Evolutionary conservation across 306 rosid species (phyloP).

Genomic region (Prunus kanzakura): DNA sequence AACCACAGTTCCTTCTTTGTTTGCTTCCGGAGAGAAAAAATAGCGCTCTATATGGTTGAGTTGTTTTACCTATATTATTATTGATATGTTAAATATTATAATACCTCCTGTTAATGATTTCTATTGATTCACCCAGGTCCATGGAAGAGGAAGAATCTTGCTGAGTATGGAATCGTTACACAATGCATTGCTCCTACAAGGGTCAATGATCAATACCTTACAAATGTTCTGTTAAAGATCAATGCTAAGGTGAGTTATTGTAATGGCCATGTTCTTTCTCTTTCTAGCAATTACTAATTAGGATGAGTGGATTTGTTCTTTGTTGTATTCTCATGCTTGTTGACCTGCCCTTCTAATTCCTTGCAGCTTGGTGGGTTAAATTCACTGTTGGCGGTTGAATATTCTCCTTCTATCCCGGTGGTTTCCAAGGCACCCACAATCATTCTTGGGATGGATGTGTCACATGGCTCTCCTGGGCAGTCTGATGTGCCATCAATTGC

Average conservation of each 20-base stretch:
- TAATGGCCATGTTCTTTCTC: not conserved
- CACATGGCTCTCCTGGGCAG: slow-evolving; percentile 95
- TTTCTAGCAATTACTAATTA: not conserved
- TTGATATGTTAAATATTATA: not conserved
- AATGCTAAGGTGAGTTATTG: slow-evolving; percentile 72
- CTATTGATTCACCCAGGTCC: slow-evolving; percentile 53
- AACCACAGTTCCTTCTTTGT: slow-evolving; percentile 74
- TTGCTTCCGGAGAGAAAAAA: slow-evolving; percentile 89
- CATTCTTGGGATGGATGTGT: slow-evolving; percentile 93
- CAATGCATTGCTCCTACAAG: slow-evolving; percentile 82
- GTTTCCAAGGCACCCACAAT: slow-evolving; percentile 77
- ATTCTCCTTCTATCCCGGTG: slow-evolving; percentile 61
- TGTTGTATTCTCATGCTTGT: not conserved
- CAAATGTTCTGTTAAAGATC: slow-evolving; percentile 79
- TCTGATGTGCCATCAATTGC: slow-evolving; percentile 88
- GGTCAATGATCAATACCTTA: slow-evolving; percentile 84
- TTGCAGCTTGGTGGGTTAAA: slow-evolving; percentile 92
- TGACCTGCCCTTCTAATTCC: not conserved
- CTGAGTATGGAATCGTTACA: slow-evolving; percentile 71
- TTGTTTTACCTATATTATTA: not conserved
- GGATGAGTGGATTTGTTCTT: not conserved
- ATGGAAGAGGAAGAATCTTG: slow-evolving; percentile 77
- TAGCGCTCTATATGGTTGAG: slow-evolving; percentile 80
- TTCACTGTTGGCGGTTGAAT: slow-evolving; percentile 65
- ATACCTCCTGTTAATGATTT: not conserved